phyloP scores from a whole-genome alignment of 2,329 filamentous ascomycete genomes.

The Leptodontidium sp. region DNA sequence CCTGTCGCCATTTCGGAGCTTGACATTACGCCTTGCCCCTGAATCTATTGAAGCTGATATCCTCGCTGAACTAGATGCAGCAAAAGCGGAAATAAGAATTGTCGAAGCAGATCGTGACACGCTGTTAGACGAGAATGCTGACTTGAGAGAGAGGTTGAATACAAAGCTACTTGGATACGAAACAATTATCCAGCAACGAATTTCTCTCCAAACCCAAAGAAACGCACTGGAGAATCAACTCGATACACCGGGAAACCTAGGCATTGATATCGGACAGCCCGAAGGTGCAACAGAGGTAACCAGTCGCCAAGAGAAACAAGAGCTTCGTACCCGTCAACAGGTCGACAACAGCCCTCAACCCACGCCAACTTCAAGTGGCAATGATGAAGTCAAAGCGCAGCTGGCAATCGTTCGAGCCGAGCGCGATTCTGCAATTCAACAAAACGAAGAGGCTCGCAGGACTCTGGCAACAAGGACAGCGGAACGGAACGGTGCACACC shows the following conservation, averaged over 20 bases:
- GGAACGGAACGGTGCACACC: slow-evolving; percentile 25
- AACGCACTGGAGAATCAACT: neutral
- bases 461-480: slow-evolving; percentile 21
- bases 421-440: slow-evolving; percentile 16
- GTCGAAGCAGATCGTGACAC: slow-evolving; percentile 7
- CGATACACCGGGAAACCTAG: neutral
- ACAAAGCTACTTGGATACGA: neutral
- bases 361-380: neutral
- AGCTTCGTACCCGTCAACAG: neutral
- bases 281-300: neutral
- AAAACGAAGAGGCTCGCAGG: slow-evolving; percentile 16
- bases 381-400: neutral
- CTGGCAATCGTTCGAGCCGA: slow-evolving; percentile 6
- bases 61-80: neutral
- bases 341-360: neutral
- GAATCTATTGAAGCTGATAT: neutral
- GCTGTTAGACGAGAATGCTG: neutral
- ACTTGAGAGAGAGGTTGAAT: slow-evolving; percentile 2
- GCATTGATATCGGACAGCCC: neutral
- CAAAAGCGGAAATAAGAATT: neutral
- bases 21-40: neutral
- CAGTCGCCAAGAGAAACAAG: neutral
- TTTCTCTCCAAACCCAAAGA: neutral
- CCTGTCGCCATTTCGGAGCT: neutral
- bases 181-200: neutral